These are phyloP conservation scores for Citrus reticulata DNA, from an alignment of 345 rosid species.

Conservation along the genomic window DNA sequence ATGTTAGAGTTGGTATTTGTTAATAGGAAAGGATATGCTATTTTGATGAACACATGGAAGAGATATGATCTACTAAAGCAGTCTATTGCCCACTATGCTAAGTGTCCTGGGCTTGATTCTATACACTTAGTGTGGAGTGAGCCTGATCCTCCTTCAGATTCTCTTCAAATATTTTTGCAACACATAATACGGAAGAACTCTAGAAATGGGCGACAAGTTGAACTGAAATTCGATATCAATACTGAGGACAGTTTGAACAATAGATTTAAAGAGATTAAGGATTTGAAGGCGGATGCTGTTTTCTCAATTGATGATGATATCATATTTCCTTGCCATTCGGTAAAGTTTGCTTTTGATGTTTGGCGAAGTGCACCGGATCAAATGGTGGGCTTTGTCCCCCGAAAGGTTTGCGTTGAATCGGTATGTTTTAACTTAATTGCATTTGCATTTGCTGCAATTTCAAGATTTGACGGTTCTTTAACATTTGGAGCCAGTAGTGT, in stretches of 20 bases:
- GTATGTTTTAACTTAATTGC: conserved; percentile 30
- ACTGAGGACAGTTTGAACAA: conserved; percentile 93
- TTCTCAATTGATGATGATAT: conserved; percentile 92
- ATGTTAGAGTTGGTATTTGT: conserved; percentile 1
- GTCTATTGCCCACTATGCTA: conserved; percentile 75
- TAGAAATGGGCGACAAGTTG: conserved; percentile 39
- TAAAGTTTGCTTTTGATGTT: conserved; percentile 83
- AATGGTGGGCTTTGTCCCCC: conserved; percentile 97
- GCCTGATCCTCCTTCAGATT: conserved; percentile 82
- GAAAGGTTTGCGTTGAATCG: conserved; percentile 65
- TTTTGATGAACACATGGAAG: conserved; percentile 94
- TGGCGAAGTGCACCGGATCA: conserved; percentile 88
- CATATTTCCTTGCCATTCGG: conserved; percentile 80
- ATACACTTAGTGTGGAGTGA: conserved; percentile 98
- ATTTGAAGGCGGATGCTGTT: conserved; percentile 76
- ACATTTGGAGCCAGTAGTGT: background rate
- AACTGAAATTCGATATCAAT: conserved; percentile 70
- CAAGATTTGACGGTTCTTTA: background rate
- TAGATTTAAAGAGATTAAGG: conserved; percentile 78
- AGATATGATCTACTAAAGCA: conserved; percentile 86
- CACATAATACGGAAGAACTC: conserved; percentile 43
- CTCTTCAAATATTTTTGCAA: conserved; percentile 49
- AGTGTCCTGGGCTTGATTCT: conserved; percentile 71
- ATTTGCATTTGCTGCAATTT: background rate
- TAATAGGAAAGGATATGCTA: conserved; percentile 74